Conservation (phyloP, 2,329 filamentous ascomycete genomes). For the Claviceps spartinae region DNA sequence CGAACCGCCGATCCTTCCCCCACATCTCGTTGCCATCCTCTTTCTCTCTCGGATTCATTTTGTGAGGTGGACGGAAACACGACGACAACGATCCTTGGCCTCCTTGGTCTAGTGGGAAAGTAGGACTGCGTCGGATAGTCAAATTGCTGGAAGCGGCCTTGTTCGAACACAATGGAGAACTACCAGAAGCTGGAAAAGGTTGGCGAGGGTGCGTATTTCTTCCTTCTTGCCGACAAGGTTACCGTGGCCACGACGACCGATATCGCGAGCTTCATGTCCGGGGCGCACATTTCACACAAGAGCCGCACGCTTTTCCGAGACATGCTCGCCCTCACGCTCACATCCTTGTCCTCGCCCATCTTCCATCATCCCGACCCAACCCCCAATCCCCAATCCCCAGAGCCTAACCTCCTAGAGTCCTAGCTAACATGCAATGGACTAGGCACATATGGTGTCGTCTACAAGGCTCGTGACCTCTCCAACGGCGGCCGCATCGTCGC, state of each 20-base stretch:
- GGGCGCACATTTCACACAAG: too few relatives aligned
- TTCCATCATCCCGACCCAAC: neutral
- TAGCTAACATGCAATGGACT: neutral
- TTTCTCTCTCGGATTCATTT: neutral
- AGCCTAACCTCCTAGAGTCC: too few relatives aligned
- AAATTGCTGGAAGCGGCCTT: neutral
- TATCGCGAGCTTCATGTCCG: neutral
- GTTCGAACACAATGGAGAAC: conserved; percentile 61
- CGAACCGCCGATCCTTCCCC: neutral
- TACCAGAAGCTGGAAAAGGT: conserved; percentile 96
- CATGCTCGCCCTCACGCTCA: neutral
- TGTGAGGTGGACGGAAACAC: neutral
- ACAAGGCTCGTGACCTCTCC: conserved; percentile 79
- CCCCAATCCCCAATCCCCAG: too few relatives aligned
- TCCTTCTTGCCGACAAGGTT: too few relatives aligned
- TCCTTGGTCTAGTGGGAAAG: neutral
- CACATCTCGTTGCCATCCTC: neutral
- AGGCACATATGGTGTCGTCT: conserved; percentile 93
- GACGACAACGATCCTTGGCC: neutral
- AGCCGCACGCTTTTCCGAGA: neutral
- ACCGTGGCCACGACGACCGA: neutral
- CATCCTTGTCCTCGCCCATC: neutral
- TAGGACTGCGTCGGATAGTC: neutral
- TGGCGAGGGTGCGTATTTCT: conserved; percentile 59
- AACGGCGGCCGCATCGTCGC: conserved; percentile 77